Evolutionary conservation across 1,139 yeast species (phyloP).

Genomic region (Suhomyces bribrorum): DNA sequence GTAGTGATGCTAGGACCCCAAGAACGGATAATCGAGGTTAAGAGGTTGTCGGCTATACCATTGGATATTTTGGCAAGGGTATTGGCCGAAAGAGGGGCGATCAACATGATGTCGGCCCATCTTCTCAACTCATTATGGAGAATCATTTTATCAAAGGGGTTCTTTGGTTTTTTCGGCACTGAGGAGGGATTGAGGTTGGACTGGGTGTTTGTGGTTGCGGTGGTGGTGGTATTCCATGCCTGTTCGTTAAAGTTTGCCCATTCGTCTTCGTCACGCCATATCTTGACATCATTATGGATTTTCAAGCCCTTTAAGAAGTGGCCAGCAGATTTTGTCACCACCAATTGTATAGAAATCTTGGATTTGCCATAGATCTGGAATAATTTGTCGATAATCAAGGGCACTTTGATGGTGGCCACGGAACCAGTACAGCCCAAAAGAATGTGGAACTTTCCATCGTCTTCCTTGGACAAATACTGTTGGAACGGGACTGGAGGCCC

Average conservation of each 20-base stretch:
- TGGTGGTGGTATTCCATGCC: slow-evolving; percentile 17
- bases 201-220: slow-evolving; percentile 2
- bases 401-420: slow-evolving; percentile 93
- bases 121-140: slow-evolving; percentile 85
- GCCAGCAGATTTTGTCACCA: slow-evolving; percentile 80
- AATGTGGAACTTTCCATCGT: slow-evolving; percentile 82
- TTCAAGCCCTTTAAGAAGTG: slow-evolving; percentile 80
- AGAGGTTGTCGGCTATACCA: slow-evolving; percentile 87
- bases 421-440: slow-evolving; percentile 93
- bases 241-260: slow-evolving; percentile 65
- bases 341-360: slow-evolving; percentile 78
- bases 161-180: slow-evolving; percentile 31
- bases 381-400: slow-evolving; percentile 78
- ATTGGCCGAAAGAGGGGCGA: slow-evolving; percentile 94
- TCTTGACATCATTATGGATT: slow-evolving; percentile 77
- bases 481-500: slow-evolving; percentile 77
- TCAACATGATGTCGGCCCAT: slow-evolving; percentile 92
- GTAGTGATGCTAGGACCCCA: slow-evolving; percentile 69
- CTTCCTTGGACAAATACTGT: slow-evolving; percentile 66
- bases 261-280: slow-evolving; percentile 94
- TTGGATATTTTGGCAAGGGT: slow-evolving; percentile 87
- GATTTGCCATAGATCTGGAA: slow-evolving; percentile 72
- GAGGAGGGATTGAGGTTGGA: slow-evolving; percentile 9
- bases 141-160: slow-evolving; percentile 49
- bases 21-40: slow-evolving; percentile 80